Base-by-base conservation (phyloP, 306 rosid species). In the Prunus mongolica region DNA sequence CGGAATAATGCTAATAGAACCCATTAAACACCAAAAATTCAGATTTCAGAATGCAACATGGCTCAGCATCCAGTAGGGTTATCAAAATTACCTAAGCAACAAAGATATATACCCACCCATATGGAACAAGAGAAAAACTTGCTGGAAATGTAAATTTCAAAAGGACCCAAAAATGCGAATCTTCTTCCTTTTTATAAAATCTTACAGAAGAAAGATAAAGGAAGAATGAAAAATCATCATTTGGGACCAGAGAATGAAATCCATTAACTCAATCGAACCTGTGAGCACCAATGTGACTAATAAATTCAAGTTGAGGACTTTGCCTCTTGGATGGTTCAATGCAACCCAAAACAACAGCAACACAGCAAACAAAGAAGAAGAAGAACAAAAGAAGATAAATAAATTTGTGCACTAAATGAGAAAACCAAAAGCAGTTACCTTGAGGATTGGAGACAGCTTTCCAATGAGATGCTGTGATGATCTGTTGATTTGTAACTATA, bases 361-460 rank as follows among this genome's bases (percentile, higher is more conserved):
- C 19, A n/a, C 51, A 20, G 5, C 3, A 16, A 22, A 2, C 3
- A 16, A 22, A 2, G 6, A 12, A 18, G 57, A 49, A 11, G 16
- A 63, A 47, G 6, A 12, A 7, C 5, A 18, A 5, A 25, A 0
- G 12, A 64, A 54, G 25, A 32, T 24, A 12, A 32, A 32, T 30
- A 16, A 50, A 65, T 8, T 5, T 8, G 8, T 6, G 6, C 2
- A 51, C 10, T 50, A 12, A 12, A 46, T 49, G 51, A 70, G 30
- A 49, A 77, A 46, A 46, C n/a, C 20, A 12, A 27, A 24, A 13
- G 15, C 8, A 38, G 51, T 68, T 63, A 81, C 84, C 84, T 44
- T 22, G 73, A 49, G 79, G 55, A 60, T 75, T 28, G 47, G 74
- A 60, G 32, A 57, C 44, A 34, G 24, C 44, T 72, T 27, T 41